Conservation (phyloP, 495 filamentous ascomycete genomes). For the Halenospora varia region DNA sequence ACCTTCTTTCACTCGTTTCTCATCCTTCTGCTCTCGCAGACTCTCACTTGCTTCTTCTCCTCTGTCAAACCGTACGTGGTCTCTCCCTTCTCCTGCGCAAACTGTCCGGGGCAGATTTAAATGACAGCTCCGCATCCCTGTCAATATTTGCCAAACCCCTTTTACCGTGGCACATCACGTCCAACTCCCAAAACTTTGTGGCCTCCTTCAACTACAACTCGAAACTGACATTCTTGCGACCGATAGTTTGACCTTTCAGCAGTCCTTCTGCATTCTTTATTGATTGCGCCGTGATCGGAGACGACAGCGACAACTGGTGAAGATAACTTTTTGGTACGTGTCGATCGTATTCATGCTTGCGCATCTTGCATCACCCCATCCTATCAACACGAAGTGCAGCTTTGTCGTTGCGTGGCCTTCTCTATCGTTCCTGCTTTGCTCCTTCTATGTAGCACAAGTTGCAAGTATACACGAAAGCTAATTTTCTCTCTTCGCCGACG, state of each 20-base stretch:
- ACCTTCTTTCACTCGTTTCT: not conserved
- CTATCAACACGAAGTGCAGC: conserved; percentile 12
- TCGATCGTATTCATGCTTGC: conserved; percentile 10
- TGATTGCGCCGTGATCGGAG: conserved; percentile 10
- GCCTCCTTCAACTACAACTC: conserved; percentile 8
- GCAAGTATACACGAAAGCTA: conserved; percentile 15
- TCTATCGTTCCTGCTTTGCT: not conserved
- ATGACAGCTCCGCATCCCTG: conserved; percentile 24
- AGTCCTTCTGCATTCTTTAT: not conserved
- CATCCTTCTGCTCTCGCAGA: not conserved
- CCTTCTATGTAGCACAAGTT: not conserved
- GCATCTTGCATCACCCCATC: conserved; percentile 15
- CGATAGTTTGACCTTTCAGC: conserved; percentile 8
- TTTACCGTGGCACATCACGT: conserved; percentile 11
- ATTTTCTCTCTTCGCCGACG: conserved; percentile 5
- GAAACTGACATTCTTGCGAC: conserved; percentile 9
- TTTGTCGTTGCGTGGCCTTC: not conserved
- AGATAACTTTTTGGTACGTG: conserved; percentile 22
- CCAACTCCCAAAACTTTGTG: conserved; percentile 14
- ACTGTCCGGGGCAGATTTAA: conserved; percentile 5
- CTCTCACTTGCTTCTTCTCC: not conserved
- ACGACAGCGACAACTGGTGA: conserved; percentile 5
- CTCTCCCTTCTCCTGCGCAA: not conserved
- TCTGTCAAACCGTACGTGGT: not conserved
- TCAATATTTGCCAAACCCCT: conserved; percentile 18